A percentile compares a stretch with the other conserved stretches of the same genome.
Conservation (phyloP, 768 basidiomycete species). For the Suillus bovinus region DNA sequence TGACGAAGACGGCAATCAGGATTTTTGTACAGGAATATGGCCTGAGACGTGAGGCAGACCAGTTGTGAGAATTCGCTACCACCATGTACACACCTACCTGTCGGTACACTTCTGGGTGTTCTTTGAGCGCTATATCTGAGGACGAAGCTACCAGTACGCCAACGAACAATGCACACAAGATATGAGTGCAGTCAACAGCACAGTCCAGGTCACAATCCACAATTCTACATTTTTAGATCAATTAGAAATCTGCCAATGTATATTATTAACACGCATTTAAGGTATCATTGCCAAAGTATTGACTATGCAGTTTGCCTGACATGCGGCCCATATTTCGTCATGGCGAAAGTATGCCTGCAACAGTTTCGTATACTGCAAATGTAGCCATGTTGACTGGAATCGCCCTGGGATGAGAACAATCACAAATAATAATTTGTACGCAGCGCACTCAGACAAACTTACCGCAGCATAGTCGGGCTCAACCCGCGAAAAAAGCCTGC, state of each 20-base stretch:
- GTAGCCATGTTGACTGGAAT: conserved; percentile 87
- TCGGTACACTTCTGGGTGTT: not conserved
- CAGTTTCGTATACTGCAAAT: conserved; percentile 70
- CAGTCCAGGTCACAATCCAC: not conserved
- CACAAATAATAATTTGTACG: conserved; percentile 8
- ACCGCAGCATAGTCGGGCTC: conserved; percentile 80
- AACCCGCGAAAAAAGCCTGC: conserved; percentile 77
- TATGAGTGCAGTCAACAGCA: not conserved
- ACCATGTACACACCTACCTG: not conserved
- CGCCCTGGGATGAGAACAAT: conserved; percentile 44
- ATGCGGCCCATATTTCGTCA: conserved; percentile 7
- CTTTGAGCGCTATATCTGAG: not conserved
- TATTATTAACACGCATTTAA: not conserved
- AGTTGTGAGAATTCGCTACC: not conserved
- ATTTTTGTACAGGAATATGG: not conserved
- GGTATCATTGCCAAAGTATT: not conserved
- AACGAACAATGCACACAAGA: not conserved
- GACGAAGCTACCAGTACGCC: not conserved
- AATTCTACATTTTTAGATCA: not conserved
- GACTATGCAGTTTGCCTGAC: not conserved
- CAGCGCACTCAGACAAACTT: conserved; percentile 8
- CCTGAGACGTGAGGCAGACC: not conserved
- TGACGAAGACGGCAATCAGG: not conserved
- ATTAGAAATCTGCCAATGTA: not conserved
- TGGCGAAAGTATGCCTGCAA: conserved; percentile 43